Evolutionary conservation across 2,329 filamentous ascomycete species (phyloP).

Genomic region (Purpureocillium lavendulum): DNA sequence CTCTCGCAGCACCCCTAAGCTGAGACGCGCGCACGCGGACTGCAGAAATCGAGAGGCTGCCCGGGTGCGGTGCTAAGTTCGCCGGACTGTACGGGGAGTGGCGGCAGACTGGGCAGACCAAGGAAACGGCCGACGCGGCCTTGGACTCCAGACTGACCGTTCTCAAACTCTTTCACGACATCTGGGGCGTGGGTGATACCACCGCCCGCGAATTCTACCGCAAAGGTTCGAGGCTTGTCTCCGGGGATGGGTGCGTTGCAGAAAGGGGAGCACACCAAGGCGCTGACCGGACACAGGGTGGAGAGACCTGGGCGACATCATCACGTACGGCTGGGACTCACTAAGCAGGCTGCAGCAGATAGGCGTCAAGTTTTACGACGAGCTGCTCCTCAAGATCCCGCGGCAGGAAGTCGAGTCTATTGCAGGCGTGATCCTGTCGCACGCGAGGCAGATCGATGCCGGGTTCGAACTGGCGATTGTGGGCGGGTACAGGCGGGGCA

Average conservation of each 20-base stretch:
- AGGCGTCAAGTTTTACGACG: constrained; percentile 87
- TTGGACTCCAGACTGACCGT: constrained; percentile 55
- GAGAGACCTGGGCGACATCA: constrained; percentile 76
- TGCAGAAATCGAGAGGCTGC: constrained; percentile 48
- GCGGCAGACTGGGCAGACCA: constrained; percentile 48
- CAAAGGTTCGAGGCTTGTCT: constrained; percentile 30
- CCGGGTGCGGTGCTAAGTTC: constrained; percentile 76
- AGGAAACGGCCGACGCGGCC: constrained; percentile 56
- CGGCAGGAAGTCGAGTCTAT: constrained; percentile 68
- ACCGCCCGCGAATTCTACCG: constrained; percentile 77
- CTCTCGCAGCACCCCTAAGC: too few relatives aligned
- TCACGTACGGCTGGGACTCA: constrained; percentile 70
- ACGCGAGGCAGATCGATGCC: constrained; percentile 55
- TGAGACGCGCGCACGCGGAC: background rate
- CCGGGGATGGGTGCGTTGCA: background rate
- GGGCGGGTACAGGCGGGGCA: constrained; percentile 76
- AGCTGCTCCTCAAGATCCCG: constrained; percentile 65
- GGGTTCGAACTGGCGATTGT: constrained; percentile 56
- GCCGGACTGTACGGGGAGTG: constrained; percentile 72
- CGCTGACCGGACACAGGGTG: constrained; percentile 42
- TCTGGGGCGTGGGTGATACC: constrained; percentile 84
- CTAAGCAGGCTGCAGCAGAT: constrained; percentile 83
- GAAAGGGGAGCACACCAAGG: too few relatives aligned
- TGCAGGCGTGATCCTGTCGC: constrained; percentile 49
- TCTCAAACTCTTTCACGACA: constrained; percentile 66